phyloP scores from a whole-genome alignment of 1,284 basidiomycete genomes.

The Trichosporon sp. region DNA sequence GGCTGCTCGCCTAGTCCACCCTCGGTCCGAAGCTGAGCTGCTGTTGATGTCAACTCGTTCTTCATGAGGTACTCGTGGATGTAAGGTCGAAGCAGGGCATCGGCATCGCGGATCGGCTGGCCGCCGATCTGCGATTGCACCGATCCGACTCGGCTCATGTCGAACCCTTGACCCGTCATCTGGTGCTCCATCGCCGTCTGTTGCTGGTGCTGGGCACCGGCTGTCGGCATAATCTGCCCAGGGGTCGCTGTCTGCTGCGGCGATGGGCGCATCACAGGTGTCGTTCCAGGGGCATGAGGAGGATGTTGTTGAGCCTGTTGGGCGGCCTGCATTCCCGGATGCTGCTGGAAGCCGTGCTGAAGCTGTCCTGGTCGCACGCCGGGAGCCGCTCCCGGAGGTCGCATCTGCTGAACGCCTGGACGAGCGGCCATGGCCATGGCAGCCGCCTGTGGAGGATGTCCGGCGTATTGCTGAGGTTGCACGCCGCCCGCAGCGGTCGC shows the following conservation, averaged over 20 bases:
- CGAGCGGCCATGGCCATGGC: constrained; percentile 25
- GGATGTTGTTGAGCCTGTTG: constrained; percentile 36
- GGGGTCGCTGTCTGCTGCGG: too few relatives aligned
- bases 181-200: constrained; percentile 33
- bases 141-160: constrained; percentile 46
- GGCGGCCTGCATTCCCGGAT: constrained; percentile 27
- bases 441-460: constrained; percentile 33
- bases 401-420: constrained; percentile 28
- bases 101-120: constrained; percentile 35
- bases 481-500: constrained; percentile 30
- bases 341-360: constrained; percentile 29
- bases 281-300: constrained; percentile 27
- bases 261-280: constrained; percentile 9
- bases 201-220: constrained; percentile 29
- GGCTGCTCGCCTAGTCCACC: constrained; percentile 48
- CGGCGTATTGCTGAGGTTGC: constrained; percentile 30
- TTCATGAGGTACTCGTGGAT: constrained; percentile 55
- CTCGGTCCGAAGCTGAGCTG: constrained; percentile 50
- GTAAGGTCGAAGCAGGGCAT: constrained; percentile 51
- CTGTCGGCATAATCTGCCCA: too few relatives aligned
- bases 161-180: constrained; percentile 35
- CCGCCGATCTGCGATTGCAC: constrained; percentile 37
- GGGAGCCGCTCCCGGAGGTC: constrained; percentile 27
- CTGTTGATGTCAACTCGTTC: constrained; percentile 46
- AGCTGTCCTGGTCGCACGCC: constrained; percentile 27